phyloP scores from a whole-genome alignment of 768 basidiomycete genomes.

The Lactarius vividus region DNA sequence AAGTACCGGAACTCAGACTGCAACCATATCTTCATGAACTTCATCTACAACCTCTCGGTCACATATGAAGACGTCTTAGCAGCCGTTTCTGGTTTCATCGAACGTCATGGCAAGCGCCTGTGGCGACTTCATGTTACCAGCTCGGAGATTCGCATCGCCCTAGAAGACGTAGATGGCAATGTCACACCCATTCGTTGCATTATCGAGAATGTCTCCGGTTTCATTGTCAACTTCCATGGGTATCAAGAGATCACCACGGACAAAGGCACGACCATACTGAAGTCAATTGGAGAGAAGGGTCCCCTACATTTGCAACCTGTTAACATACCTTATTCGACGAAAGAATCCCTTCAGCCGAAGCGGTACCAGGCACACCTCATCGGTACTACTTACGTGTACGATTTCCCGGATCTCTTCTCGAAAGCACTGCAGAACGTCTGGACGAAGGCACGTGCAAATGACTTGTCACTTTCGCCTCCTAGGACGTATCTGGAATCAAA shows the following conservation, averaged over 20 bases:
- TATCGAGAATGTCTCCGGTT: slow-evolving; percentile 98
- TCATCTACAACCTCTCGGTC: slow-evolving; percentile 94
- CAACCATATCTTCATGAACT: slow-evolving; percentile 99
- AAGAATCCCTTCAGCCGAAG: slow-evolving; percentile 97
- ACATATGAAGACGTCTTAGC: slow-evolving; percentile 95
- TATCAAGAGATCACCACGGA: slow-evolving; percentile 98
- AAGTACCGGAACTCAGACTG: slow-evolving; percentile 91
- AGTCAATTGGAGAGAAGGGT: slow-evolving; percentile 97
- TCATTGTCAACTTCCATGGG: slow-evolving; percentile 96
- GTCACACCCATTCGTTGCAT: slow-evolving; percentile 95
- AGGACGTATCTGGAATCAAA: slow-evolving; percentile 77
- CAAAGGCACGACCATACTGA: slow-evolving; percentile 91
- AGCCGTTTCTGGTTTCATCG: slow-evolving; percentile 98
- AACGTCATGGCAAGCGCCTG: slow-evolving; percentile 95
- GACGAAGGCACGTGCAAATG: slow-evolving; percentile 63
- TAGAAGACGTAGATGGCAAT: slow-evolving; percentile 94
- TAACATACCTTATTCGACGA: slow-evolving; percentile 90
- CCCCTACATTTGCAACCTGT: slow-evolving; percentile 95
- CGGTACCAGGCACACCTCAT: slow-evolving; percentile 98
- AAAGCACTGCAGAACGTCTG: slow-evolving; percentile 95
- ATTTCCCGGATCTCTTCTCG: slow-evolving; percentile 98
- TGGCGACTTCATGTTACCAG: slow-evolving; percentile 99
- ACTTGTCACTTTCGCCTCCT: slow-evolving; percentile 69
- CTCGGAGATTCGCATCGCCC: slow-evolving; percentile 91
- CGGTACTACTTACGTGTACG: slow-evolving; percentile 98